phyloP scores from a whole-genome alignment of 2,329 filamentous ascomycete genomes.

The Epichloe sibirici region DNA sequence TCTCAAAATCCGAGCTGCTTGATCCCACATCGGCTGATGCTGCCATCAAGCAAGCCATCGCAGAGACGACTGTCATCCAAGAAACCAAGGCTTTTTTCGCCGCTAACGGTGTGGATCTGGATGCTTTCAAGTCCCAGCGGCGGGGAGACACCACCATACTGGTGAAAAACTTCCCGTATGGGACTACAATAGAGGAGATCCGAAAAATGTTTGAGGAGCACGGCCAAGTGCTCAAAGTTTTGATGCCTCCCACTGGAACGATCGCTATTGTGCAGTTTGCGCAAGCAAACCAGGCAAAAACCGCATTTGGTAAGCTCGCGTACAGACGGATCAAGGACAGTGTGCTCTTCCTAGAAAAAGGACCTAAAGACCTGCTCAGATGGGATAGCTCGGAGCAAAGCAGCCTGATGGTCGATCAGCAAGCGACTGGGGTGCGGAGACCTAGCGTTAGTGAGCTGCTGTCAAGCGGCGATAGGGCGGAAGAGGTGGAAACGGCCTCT shows the following conservation, averaged over 20 bases:
- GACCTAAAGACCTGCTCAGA: conserved; percentile 67
- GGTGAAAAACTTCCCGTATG: conserved; percentile 89
- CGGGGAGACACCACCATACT: conserved; percentile 80
- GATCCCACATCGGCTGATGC: conserved; percentile 94
- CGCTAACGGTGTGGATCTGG: conserved; percentile 77
- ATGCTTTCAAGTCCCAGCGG: conserved; percentile 76
- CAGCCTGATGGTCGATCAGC: conserved; percentile 19
- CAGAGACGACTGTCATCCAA: conserved; percentile 90
- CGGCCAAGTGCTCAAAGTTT: conserved; percentile 65
- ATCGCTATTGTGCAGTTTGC: conserved; percentile 89
- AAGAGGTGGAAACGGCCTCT: conserved; percentile 56
- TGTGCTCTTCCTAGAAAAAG: conserved; percentile 87
- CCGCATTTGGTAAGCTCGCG: conserved; percentile 72
- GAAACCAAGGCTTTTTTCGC: conserved; percentile 85
- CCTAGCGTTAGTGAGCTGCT: conserved; percentile 58
- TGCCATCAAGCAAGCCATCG: conserved; percentile 90
- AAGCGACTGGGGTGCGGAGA: conserved; percentile 40
- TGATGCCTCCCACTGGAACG: conserved; percentile 87
- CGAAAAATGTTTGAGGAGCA: conserved; percentile 74
- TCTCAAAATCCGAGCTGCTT: conserved; percentile 82
- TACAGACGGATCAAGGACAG: conserved; percentile 88
- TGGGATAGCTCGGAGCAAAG: conserved; percentile 17
- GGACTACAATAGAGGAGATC: conserved; percentile 67
- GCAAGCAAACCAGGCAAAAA: conserved; percentile 64
- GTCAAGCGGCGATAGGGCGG: conserved; percentile 38